A percentile compares a stretch with the other conserved stretches of the same genome.
Evolutionary conservation across 2,329 filamentous ascomycete genomes (phyloP).

Genomic region (Erysiphe neolycopersici): DNA sequence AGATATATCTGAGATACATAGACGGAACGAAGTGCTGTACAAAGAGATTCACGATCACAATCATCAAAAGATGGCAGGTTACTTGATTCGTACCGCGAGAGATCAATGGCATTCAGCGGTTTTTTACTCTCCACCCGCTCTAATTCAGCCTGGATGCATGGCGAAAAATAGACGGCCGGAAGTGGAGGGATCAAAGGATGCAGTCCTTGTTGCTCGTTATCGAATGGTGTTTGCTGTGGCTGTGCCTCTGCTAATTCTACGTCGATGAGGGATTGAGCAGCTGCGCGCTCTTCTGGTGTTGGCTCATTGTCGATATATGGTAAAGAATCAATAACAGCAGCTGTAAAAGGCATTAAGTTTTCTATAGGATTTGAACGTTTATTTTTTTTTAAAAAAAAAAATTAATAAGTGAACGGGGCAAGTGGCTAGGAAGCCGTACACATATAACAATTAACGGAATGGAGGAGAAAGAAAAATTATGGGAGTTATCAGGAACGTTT

Average conservation of each 20-base stretch:
- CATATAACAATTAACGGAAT: no score
- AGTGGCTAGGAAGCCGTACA: no score
- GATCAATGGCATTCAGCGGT: constrained; percentile 41
- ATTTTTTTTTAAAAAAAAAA: no score
- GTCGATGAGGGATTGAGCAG: constrained; percentile 42
- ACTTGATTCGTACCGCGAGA: constrained; percentile 60
- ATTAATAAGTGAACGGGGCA: no score
- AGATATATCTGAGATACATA: constrained; percentile 33
- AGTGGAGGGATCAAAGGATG: constrained; percentile 29
- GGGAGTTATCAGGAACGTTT: no score
- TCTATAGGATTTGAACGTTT: no score
- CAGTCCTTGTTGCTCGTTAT: background rate
- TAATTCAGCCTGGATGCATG: constrained; percentile 41
- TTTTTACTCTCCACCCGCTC: constrained; percentile 32
- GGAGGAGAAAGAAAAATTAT: no score
- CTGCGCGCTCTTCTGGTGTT: constrained; percentile 30
- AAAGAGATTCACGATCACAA: constrained; percentile 12
- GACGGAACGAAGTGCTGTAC: constrained; percentile 17
- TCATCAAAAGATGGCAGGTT: constrained; percentile 24
- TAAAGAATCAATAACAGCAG: constrained; percentile 11
- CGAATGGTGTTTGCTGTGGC: no score
- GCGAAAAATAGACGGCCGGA: constrained; percentile 29
- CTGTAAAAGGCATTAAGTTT: constrained; percentile 10
- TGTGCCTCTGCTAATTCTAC: constrained; percentile 25
- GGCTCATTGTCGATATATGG: constrained; percentile 48